These are phyloP conservation scores for Ophiocordyceps sinensis DNA, from an alignment of 2,329 filamentous ascomycete genomes.

Conservation along the genomic window DNA sequence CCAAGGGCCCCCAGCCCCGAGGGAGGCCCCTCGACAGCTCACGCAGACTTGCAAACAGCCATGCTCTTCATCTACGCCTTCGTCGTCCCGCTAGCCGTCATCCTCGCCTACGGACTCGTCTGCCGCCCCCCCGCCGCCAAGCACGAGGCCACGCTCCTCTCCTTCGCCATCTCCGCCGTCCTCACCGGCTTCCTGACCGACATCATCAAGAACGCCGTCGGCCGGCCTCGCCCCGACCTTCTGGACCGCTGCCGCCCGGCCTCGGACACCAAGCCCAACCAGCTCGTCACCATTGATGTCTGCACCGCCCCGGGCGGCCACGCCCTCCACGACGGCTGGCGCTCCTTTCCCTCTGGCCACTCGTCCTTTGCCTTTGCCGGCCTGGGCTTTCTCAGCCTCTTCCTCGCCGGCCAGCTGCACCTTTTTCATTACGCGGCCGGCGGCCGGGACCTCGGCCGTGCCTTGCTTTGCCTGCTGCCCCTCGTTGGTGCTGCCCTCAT, in stretches of 20 bases:
- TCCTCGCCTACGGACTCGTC: conserved; percentile 51
- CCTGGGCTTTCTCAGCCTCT: conserved; percentile 58
- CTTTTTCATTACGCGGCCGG: conserved; percentile 33
- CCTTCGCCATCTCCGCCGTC: conserved; percentile 62
- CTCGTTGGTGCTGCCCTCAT: conserved; percentile 51
- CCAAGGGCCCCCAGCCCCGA: not conserved
- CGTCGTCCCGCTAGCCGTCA: conserved; percentile 50
- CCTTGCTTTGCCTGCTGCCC: conserved; percentile 42
- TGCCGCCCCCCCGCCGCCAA: conserved; percentile 57
- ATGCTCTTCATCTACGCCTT: conserved; percentile 72
- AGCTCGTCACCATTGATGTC: conserved; percentile 49
- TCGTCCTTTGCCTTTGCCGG: conserved; percentile 68
- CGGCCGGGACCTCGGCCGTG: conserved; percentile 37
- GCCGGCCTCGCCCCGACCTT: conserved; percentile 51
- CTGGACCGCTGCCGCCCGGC: conserved; percentile 67
- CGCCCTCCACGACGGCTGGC: conserved; percentile 67
- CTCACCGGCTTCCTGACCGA: conserved; percentile 78
- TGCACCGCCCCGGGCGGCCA: conserved; percentile 60
- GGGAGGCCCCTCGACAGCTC: not conserved
- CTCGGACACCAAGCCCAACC: conserved; percentile 28
- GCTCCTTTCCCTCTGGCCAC: conserved; percentile 71
- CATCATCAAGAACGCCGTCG: conserved; percentile 77
- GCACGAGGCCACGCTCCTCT: conserved; percentile 71
- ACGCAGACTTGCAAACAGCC: conserved; percentile 19
- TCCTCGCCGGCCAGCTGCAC: conserved; percentile 51